Evolutionary conservation across 768 basidiomycete species (phyloP), one percentile per base, ranked within the genome.

Genomic region (Kwoniella newhampshirensis): DNA sequence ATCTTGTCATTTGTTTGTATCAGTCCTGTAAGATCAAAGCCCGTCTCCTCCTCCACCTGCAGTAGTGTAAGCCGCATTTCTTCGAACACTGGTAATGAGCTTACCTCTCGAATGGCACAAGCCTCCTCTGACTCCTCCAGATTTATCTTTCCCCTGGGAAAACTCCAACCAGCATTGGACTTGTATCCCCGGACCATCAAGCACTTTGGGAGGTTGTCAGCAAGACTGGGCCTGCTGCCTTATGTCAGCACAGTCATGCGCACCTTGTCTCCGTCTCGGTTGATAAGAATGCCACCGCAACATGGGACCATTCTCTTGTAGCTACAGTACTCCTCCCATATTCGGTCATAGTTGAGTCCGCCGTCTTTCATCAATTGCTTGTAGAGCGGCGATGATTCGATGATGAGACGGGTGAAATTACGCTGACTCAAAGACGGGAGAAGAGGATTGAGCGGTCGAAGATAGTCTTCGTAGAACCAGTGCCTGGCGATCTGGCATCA

Each of bases 71-170:
- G 32, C 32, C 13, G 32, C 6, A 32, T 32, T 17, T 25, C 7
- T 43, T 39, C 27, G 23, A 30, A 18, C 30, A 18, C 4, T n/a
- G 20, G 7, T 32, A 26, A 2, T 42, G 23, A 17, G 59, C 84
- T 52, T 60, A 93, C 94, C 80, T 99, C 96, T 75, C 96, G 85
- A 51, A 89, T 82, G 2, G 94, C 96, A 77, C 96, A 99, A 52
- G 81, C 82, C 46, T 83, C 82, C 54, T 86, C 83, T 7, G 87
- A 84, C 74, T 99, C 96, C 58, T 88, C 84, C 74, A 93, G 87
- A 68, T 99, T 99, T 76, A 98, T 98, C 79, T 99, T 99, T n/a
- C 96, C 96, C 74, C 94, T 89, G 6, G 96, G 96, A 77, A 98
- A 99, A n/a, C 91, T 88, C 96, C 96, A 99, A 6, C 91, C 90